Base-by-base conservation (phyloP, 257 asterid species). In the Solanum medicagineum region DNA sequence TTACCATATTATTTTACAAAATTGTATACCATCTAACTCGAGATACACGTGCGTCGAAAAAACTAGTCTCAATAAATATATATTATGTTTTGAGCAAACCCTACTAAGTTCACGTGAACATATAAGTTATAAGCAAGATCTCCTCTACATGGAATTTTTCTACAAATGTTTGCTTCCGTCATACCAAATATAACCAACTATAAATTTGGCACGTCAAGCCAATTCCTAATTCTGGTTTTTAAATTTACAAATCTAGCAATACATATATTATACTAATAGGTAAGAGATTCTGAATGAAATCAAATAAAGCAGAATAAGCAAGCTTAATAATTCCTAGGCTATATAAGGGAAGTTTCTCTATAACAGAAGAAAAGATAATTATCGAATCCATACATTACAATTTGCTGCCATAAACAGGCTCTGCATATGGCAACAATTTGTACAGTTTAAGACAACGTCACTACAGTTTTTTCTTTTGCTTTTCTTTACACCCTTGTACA, bases 401-500 rank as follows among this genome's bases (percentile, higher is more conserved):
- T 24, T 82, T 45, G 77, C 44, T 44, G 81, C 57, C 86, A 22
- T 55, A 83, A 73, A 83, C 84, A 83, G 87, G 85, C 87, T 87
- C 88, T 70, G 86, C 86, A 84, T 70, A 84, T 84, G 68, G 86
- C 86, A 69, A 53, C 86, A 70, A 71, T 71, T 84, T 84, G 66
- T 79, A 53, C 83, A 79, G 66, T 79, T 54, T 26, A 47, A 44
- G 59, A 75, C 24, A 15, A 75, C 5, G 36, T 16, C 66, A 17
- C 83, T 79, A 79, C 65, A 79, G 82, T 51, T 75, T 51, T 36
- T 75, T 56, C 29, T 40, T 77, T 53, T 36, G 42, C 17, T 15
- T 79, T 79, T 9, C 71, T 88, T 89, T 91, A 66, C 85, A 79
- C 84, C 81, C 90, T 89, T 89, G 86, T 84, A 87, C 92, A 89